Evolutionary conservation across 257 asterid species (phyloP).

Genomic region (Forsythia viridissima): DNA sequence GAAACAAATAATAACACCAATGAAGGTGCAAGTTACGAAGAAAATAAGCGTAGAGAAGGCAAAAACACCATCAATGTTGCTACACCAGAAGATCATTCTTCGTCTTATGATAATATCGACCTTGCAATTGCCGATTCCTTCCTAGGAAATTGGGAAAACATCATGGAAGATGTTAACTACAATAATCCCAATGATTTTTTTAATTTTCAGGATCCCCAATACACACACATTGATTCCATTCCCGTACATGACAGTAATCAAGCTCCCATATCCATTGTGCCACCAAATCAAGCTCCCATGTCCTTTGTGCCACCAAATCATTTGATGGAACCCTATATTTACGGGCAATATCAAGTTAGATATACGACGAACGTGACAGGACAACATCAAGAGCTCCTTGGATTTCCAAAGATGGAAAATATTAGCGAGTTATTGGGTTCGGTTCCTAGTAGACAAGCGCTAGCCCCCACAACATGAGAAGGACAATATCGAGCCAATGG

Average conservation of each 20-base stretch:
- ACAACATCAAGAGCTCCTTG: neutral
- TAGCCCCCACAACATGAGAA: too few relatives aligned
- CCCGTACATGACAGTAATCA: neutral
- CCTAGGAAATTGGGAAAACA: too few relatives aligned
- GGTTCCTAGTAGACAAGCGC: neutral
- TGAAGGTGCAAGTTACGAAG: neutral
- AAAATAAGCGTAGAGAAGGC: neutral
- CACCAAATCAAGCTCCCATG: neutral
- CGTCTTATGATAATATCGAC: neutral
- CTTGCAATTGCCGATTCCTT: neutral
- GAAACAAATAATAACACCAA: neutral
- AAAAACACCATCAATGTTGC: neutral
- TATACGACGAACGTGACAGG: neutral
- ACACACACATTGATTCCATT: too few relatives aligned
- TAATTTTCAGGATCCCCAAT: too few relatives aligned
- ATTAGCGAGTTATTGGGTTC: neutral
- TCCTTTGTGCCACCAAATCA: neutral
- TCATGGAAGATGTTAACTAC: too few relatives aligned
- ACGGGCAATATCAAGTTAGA: neutral
- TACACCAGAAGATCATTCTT: neutral
- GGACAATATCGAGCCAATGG: too few relatives aligned
- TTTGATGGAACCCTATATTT: neutral
- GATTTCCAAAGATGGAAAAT: neutral
- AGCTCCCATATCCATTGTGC: neutral
- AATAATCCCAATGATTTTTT: too few relatives aligned